phyloP scores from a whole-genome alignment of 106 monocot species.

The Dendrobium chrysotoxum region DNA sequence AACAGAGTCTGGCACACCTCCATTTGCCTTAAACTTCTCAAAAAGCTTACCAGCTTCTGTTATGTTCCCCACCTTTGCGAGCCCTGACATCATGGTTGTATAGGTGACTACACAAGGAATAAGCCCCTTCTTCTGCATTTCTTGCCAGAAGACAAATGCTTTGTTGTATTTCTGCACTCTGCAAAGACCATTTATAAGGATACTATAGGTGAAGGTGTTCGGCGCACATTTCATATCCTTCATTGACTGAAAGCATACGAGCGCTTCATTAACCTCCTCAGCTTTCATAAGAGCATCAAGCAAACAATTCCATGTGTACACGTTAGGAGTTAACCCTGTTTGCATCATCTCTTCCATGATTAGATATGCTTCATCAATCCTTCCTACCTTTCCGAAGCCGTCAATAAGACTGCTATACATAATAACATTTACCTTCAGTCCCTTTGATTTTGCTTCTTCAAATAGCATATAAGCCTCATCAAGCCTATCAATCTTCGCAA shows the following conservation, averaged over 20 bases:
- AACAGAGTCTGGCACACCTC: conserved; percentile 79
- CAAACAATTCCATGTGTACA: conserved; percentile 93
- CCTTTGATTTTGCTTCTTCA: conserved; percentile 96
- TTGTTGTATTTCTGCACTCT: conserved; percentile 92
- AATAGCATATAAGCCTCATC: conserved; percentile 99
- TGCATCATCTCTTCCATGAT: conserved; percentile 99
- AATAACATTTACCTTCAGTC: conserved; percentile 63
- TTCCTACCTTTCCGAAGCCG: conserved; percentile 96
- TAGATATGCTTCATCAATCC: conserved; percentile 98
- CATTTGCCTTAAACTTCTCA: conserved; percentile 77
- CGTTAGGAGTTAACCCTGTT: conserved; percentile 70
- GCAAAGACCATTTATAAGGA: conserved; percentile 91
- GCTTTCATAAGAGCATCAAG: conserved; percentile 90
- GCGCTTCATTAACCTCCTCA: conserved; percentile 89
- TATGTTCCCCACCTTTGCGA: conserved; percentile 88
- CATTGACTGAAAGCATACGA: conserved; percentile 95
- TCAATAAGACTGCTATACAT: conserved; percentile 84
- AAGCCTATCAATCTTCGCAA: conserved; percentile 88
- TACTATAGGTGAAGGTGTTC: conserved; percentile 80
- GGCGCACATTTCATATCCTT: conserved; percentile 90
- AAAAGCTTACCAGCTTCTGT: conserved; percentile 67
- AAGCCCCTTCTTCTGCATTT: conserved; percentile 87
- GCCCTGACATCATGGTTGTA: conserved; percentile 90
- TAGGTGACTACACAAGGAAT: conserved; percentile 80
- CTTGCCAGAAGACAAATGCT: conserved; percentile 96